These are phyloP conservation scores for Dactylonectria estremocensis DNA, from an alignment of 2,329 filamentous ascomycete species.

Conservation along the genomic window DNA sequence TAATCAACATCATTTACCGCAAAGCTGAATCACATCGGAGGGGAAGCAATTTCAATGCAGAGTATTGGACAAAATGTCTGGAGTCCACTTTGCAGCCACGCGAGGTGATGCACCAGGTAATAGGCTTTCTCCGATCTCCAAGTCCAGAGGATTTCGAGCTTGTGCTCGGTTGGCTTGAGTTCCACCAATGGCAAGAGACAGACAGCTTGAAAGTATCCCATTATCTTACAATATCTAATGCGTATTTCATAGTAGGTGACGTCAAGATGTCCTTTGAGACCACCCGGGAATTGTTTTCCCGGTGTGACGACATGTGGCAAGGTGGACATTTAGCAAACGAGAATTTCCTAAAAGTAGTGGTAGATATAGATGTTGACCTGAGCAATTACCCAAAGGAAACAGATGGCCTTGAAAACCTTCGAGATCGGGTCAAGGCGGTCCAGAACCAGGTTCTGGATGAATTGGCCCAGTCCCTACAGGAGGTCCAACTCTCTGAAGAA, in stretches of 20 bases:
- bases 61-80: not conserved
- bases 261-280: not conserved
- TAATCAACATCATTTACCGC: not conserved
- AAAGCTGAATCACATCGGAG: not conserved
- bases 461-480: not conserved
- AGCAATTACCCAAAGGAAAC: not conserved
- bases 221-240: rapidly evolving
- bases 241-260: not conserved
- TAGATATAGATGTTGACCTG: too few species aligned
- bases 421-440: not conserved
- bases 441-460: not conserved
- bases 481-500: not conserved
- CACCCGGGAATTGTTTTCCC: not conserved
- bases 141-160: not conserved
- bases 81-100: not conserved
- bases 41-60: not conserved
- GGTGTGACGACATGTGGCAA: not conserved
- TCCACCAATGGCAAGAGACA: not conserved
- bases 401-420: not conserved
- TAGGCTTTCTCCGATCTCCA: too few species aligned
- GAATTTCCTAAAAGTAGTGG: too few species aligned
- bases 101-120: not conserved
- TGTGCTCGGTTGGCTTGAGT: not conserved
- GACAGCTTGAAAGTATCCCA: not conserved
- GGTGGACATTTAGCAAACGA: not conserved